These are phyloP conservation scores for Albatrellus ellisii DNA, from an alignment of 768 basidiomycete species.

Conservation along the genomic window DNA sequence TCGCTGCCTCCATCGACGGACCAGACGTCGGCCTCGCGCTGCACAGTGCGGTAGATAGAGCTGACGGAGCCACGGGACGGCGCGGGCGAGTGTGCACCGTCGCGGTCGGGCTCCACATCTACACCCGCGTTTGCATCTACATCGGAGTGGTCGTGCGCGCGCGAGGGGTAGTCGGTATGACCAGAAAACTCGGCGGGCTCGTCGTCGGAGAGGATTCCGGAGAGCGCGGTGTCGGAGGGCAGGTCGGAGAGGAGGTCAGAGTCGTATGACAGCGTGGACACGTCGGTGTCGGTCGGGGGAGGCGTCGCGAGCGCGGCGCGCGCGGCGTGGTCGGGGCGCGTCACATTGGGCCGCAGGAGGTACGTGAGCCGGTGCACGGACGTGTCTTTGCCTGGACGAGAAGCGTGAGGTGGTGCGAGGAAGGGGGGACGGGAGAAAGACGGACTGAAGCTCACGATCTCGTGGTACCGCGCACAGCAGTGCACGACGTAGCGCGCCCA, in stretches of 20 bases:
- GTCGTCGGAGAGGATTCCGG: slow-evolving; percentile 14
- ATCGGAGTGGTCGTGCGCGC: slow-evolving; percentile 19
- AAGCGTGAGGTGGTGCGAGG: neutral
- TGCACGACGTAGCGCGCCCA: slow-evolving; percentile 77
- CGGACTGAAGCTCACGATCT: slow-evolving; percentile 73
- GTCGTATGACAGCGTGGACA: slow-evolving; percentile 36
- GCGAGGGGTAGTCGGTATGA: slow-evolving; percentile 15
- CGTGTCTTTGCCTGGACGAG: slow-evolving; percentile 35
- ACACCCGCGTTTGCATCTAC: slow-evolving; percentile 18
- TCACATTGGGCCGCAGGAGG: slow-evolving; percentile 66
- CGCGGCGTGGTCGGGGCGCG: slow-evolving; percentile 39
- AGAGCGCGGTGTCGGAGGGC: slow-evolving; percentile 14
- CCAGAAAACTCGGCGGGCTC: slow-evolving; percentile 9
- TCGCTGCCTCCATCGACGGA: slow-evolving; percentile 3
- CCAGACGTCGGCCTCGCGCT: slow-evolving; percentile 20
- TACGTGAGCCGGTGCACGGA: slow-evolving; percentile 56
- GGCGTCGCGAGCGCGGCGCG: slow-evolving; percentile 47
- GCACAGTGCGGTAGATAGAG: slow-evolving; percentile 7
- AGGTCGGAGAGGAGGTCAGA: slow-evolving; percentile 30
- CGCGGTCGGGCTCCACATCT: neutral
- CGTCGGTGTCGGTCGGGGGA: slow-evolving; percentile 54
- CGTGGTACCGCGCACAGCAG: slow-evolving; percentile 70
- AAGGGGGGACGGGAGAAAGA: slow-evolving; percentile 8
- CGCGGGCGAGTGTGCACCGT: too few relatives aligned
- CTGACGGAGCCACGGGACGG: slow-evolving; percentile 2